These are phyloP conservation scores for Diaporthe sp. DNA, from an alignment of 2,329 filamentous ascomycete genomes.

Conservation along the genomic window DNA sequence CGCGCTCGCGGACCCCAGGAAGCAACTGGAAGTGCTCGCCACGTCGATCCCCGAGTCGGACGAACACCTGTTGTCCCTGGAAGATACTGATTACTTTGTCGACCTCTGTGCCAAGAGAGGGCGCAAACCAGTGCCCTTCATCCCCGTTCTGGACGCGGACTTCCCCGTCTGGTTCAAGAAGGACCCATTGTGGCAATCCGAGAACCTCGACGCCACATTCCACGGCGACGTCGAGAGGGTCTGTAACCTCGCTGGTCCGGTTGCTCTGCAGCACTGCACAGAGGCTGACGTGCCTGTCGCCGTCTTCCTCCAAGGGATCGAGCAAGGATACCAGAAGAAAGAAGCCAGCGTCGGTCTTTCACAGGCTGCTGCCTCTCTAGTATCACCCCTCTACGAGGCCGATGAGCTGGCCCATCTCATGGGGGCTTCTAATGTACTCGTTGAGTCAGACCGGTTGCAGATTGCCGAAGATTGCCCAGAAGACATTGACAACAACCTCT, in stretches of 20 bases:
- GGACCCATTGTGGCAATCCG: conserved; percentile 98
- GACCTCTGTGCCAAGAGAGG: conserved; percentile 89
- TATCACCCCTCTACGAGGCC: conserved; percentile 94
- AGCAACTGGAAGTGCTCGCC: conserved; percentile 82
- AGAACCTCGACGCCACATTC: conserved; percentile 95
- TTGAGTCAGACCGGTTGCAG: conserved; percentile 95
- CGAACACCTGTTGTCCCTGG: conserved; percentile 93
- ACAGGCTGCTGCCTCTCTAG: conserved; percentile 82
- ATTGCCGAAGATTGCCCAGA: conserved; percentile 98
- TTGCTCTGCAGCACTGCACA: conserved; percentile 90
- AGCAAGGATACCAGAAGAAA: conserved; percentile 85
- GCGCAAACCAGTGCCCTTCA: conserved; percentile 97
- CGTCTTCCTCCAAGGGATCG: conserved; percentile 91
- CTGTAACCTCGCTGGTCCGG: conserved; percentile 95
- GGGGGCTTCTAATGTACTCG: conserved; percentile 96
- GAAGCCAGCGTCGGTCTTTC: conserved; percentile 84
- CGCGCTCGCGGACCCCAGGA: conserved; percentile 80
- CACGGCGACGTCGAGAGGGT: conserved; percentile 95
- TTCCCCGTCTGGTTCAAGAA: conserved; percentile 99
- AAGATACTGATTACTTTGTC: conserved; percentile 97
- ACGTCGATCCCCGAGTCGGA: conserved; percentile 87
- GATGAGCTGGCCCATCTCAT: conserved; percentile 93
- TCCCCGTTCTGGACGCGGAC: conserved; percentile 91
- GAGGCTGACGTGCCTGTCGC: conserved; percentile 93
- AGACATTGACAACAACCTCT: conserved; percentile 89